These are phyloP conservation scores for Cymbidium sinense DNA, from an alignment of 106 monocot genomes.

Conservation along the genomic window DNA sequence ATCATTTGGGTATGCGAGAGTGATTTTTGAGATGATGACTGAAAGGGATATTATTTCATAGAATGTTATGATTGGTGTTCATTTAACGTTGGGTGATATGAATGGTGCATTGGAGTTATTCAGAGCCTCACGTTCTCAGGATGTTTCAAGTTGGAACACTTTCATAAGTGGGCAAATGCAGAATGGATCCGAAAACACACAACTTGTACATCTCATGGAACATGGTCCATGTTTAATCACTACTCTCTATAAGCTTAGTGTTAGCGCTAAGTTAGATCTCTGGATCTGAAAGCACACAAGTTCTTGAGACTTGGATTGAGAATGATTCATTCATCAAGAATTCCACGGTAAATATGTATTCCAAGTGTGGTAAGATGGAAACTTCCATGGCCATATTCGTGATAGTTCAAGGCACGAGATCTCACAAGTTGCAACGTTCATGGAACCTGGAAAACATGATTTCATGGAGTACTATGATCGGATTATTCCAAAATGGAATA, in stretches of 20 bases:
- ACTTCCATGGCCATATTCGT: constrained; percentile 34
- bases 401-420: not conserved
- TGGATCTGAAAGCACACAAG: too few species aligned
- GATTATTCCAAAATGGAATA: constrained; percentile 61
- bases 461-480: constrained; percentile 66
- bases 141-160: constrained; percentile 77
- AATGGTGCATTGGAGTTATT: constrained; percentile 51
- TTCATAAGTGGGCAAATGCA: too few species aligned
- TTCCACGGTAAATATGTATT: constrained; percentile 81
- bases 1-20: too few species aligned
- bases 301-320: too few species aligned
- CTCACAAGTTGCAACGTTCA: not conserved
- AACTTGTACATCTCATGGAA: too few species aligned
- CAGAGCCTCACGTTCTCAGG: constrained; percentile 23
- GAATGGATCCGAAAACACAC: too few species aligned
- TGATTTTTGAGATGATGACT: too few species aligned
- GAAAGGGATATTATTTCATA: too few species aligned
- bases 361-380: constrained; percentile 59
- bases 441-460: constrained; percentile 23
- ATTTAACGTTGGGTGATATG: constrained; percentile 34
- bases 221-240: too few species aligned
- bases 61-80: constrained; percentile 37
- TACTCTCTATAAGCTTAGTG: too few species aligned
- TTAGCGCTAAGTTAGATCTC: too few species aligned
- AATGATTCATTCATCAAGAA: too few species aligned